A percentile compares a stretch with the other conserved stretches of the same genome.
phyloP scores from a whole-genome alignment of 2,329 filamentous ascomycete genomes.

The Xylariales sp. region DNA sequence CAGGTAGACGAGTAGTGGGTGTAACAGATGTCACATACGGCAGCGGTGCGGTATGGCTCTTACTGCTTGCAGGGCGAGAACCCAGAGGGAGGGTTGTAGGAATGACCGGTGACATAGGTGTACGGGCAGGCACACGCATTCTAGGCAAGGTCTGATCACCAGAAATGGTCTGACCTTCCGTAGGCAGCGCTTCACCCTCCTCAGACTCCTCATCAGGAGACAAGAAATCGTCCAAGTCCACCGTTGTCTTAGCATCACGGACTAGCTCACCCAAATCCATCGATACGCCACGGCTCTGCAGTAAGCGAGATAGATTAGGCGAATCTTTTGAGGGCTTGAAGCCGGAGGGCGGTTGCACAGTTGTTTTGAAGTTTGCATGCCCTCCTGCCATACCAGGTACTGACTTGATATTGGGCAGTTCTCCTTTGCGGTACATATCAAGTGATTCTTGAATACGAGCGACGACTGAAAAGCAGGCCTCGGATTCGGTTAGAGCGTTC shows the following conservation, averaged over 20 bases:
- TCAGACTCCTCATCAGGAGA: conserved; percentile 53
- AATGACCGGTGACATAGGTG: conserved; percentile 43
- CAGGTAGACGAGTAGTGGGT: conserved; percentile 22
- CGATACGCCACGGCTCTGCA: conserved; percentile 57
- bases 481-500: conserved; percentile 48
- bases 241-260: conserved; percentile 52
- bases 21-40: conserved; percentile 34
- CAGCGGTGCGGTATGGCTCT: conserved; percentile 40
- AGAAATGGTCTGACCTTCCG: conserved; percentile 34
- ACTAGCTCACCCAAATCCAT: conserved; percentile 57
- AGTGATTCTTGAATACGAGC: conserved; percentile 50
- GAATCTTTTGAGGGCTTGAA: conserved; percentile 54
- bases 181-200: conserved; percentile 38
- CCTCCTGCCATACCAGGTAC: conserved; percentile 31
- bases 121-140: conserved; percentile 57
- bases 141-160: conserved; percentile 33
- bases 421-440: conserved; percentile 46
- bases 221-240: conserved; percentile 44
- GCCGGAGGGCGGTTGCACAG: conserved; percentile 17
- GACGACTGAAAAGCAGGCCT: conserved; percentile 46
- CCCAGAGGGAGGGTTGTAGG: conserved; percentile 21
- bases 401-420: conserved; percentile 41
- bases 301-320: conserved; percentile 63
- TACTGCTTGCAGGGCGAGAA: conserved; percentile 52
- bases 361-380: conserved; percentile 18